phyloP scores from a whole-genome alignment of 345 rosid species.

The Pugionium dolabratum region DNA sequence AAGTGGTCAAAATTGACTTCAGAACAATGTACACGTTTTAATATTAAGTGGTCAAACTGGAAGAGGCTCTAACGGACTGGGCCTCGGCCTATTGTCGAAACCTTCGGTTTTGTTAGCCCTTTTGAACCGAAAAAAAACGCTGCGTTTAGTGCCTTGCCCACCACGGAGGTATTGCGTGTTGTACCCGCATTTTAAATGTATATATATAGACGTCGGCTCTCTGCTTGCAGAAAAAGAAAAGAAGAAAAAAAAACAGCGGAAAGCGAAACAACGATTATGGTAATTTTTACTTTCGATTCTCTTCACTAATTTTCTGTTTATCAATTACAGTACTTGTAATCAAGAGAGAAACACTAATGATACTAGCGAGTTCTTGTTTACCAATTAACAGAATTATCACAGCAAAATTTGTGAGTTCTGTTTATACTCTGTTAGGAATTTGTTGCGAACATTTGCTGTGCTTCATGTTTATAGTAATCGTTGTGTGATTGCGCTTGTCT shows the following conservation, averaged over 20 bases:
- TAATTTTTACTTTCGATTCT: background rate
- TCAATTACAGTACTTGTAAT: background rate
- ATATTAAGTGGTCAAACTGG: constrained; percentile 11
- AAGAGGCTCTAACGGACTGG: background rate
- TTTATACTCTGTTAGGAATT: constrained; percentile 13
- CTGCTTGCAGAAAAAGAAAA: constrained; percentile 30
- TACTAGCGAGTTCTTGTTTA: constrained; percentile 10
- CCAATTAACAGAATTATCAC: background rate
- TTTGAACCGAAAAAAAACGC: background rate
- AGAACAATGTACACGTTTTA: background rate
- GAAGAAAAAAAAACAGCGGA: background rate
- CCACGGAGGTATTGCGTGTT: constrained; percentile 14
- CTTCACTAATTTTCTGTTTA: constrained; percentile 3
- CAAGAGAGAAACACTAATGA: background rate
- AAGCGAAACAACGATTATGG: constrained; percentile 19
- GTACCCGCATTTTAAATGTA: background rate
- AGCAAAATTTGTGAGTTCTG: background rate
- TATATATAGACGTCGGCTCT: constrained; percentile 10
- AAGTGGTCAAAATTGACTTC: constrained; percentile 1
- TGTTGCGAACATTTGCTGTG: constrained; percentile 16
- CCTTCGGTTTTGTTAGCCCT: background rate
- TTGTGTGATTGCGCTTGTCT: background rate
- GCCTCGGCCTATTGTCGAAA: constrained; percentile 1
- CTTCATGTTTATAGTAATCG: background rate
- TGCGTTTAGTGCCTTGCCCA: constrained; percentile 25